Evolutionary conservation across 495 filamentous ascomycete species (phyloP).

Genomic region (Trichocladium uniseriatum): DNA sequence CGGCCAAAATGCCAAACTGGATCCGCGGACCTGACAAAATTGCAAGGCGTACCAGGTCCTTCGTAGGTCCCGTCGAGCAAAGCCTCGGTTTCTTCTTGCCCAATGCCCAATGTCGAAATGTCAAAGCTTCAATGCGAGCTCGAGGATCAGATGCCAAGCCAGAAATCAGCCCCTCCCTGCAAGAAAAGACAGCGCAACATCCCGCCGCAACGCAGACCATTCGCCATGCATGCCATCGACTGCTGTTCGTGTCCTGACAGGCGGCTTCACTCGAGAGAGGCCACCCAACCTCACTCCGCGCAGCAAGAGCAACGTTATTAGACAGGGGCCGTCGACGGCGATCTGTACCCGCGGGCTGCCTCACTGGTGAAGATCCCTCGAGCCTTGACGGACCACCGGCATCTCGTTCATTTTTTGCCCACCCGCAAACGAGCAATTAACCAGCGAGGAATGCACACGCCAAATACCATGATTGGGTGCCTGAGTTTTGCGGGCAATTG

Average conservation of each 20-base stretch:
- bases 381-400: too few species aligned
- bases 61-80: too few species aligned
- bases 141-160: conserved; percentile 1
- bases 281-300: background rate
- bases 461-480: conserved; percentile 10
- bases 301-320: too few species aligned
- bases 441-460: background rate
- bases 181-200: background rate
- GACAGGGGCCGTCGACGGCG: background rate
- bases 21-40: background rate
- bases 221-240: background rate
- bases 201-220: background rate
- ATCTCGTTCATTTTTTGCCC: too few species aligned
- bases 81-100: conserved; percentile 12
- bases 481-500: too few species aligned
- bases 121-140: too few species aligned
- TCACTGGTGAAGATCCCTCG: background rate
- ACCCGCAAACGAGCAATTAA: background rate
- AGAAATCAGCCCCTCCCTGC: too few species aligned
- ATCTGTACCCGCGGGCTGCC: background rate
- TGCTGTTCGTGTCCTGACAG: background rate
- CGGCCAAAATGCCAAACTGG: background rate
- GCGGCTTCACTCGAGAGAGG: background rate
- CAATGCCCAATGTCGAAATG: too few species aligned
- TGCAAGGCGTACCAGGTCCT: background rate